Evolutionary conservation across 2,329 filamentous ascomycete species (phyloP).

Genomic region (Diaporthe australafricana): DNA sequence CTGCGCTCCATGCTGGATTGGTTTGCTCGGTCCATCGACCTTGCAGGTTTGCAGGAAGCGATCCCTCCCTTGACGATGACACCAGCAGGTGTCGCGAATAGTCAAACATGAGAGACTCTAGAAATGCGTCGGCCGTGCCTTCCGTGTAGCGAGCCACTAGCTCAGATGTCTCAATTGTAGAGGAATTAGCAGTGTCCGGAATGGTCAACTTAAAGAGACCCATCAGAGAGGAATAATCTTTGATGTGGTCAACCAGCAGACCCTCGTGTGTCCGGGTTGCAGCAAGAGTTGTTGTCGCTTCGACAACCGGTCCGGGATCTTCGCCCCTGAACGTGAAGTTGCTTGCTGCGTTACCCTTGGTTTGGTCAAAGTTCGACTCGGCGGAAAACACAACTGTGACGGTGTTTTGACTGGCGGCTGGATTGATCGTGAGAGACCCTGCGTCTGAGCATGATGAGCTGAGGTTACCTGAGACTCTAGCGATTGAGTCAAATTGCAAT

Average conservation of each 20-base stretch:
- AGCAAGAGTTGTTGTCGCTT: constrained; percentile 48
- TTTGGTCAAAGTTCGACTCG: constrained; percentile 62
- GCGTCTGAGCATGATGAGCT: constrained; percentile 26
- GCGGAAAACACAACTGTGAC: constrained; percentile 56
- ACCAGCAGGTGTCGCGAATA: constrained; percentile 67
- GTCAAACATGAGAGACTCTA: constrained; percentile 65
- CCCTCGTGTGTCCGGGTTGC: constrained; percentile 46
- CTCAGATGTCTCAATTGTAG: constrained; percentile 49
- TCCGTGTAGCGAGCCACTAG: constrained; percentile 39
- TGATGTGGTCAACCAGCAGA: constrained; percentile 50
- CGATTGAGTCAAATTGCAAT: constrained; percentile 56
- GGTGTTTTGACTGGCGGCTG: constrained; percentile 40
- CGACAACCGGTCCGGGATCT: constrained; percentile 55
- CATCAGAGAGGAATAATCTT: constrained; percentile 55
- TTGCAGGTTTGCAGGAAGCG: constrained; percentile 67
- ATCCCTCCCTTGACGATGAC: constrained; percentile 61
- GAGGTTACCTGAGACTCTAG: constrained; percentile 42
- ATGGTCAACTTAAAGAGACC: constrained; percentile 56
- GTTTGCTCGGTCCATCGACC: constrained; percentile 64
- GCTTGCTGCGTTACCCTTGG: constrained; percentile 55
- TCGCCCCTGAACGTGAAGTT: constrained; percentile 61
- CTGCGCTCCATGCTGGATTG: constrained; percentile 55
- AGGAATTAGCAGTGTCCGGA: constrained; percentile 56
- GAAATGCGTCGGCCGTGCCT: constrained; percentile 58
- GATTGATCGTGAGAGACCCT: constrained; percentile 46